These are phyloP conservation scores for Microbotryum intermedium DNA, from an alignment of 1,284 basidiomycete species.

Conservation along the genomic window DNA sequence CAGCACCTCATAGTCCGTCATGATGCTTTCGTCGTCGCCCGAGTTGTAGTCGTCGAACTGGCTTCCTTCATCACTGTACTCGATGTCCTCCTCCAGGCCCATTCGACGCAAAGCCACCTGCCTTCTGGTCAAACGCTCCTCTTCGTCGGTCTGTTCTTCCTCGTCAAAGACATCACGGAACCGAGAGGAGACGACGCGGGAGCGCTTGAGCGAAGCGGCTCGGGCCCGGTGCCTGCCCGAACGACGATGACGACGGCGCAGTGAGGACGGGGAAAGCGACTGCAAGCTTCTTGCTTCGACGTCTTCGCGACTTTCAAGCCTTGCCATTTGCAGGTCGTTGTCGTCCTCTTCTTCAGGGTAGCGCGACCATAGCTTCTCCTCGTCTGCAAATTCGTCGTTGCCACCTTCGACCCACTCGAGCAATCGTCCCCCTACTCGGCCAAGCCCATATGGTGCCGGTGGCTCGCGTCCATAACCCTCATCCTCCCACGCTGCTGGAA, in stretches of 20 bases:
- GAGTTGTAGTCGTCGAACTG: background rate
- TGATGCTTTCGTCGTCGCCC: background rate
- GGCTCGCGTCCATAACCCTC: background rate
- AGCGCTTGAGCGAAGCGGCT: too few species aligned
- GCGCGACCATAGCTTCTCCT: background rate
- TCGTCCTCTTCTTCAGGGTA: slow-evolving; percentile 7
- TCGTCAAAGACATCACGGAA: background rate
- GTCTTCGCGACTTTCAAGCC: slow-evolving; percentile 6
- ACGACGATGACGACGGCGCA: too few species aligned
- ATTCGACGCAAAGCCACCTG: background rate
- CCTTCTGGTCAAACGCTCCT: background rate
- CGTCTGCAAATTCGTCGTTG: background rate
- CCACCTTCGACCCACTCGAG: background rate
- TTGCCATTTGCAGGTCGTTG: background rate
- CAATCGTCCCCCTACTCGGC: background rate
- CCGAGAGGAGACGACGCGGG: too few species aligned
- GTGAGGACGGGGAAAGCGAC: too few species aligned
- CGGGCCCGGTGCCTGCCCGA: too few species aligned
- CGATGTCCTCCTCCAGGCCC: background rate
- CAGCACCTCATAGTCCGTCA: background rate
- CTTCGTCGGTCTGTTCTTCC: background rate
- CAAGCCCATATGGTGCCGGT: background rate
- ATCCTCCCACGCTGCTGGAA: slow-evolving; percentile 25
- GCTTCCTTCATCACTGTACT: background rate
- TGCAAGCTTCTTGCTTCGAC: background rate